Evolutionary conservation across 2,329 filamentous ascomycete species (phyloP), one percentile per base, ranked within the genome.

Genomic region (Diplocarpon rosae): DNA sequence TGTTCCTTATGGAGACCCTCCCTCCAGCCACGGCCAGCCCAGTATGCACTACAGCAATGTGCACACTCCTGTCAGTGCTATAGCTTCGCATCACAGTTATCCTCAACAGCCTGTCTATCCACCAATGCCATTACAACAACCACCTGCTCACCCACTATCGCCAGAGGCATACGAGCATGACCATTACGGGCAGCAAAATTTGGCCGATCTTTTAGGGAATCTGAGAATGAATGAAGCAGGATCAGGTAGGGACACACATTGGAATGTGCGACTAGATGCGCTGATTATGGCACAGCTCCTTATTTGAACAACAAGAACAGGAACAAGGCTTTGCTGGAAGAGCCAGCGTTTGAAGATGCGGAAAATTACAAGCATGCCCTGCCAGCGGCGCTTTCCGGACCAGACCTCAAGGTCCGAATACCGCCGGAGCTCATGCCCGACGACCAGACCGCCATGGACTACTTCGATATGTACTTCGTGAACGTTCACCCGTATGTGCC

Each of bases 401-500:
- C 85, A 7, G 87, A 87, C 39, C 72, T 80, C 16, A 88, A 83
- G 47, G 83, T 95, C 47, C 78, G 87, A 30, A 95, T 96, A 50
- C 92, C 90, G 0, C 85, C 84, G 0, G 88, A 93, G 57, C 74
- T 96, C 58, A 95, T 96, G 88, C 90, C 90, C 1, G 76, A 83
- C 27, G 87, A 95, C 28, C 80, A 86, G 36, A 85, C 85, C 30
- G 81, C 82, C 4, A 68, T 88, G 59, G 76, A 84, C 30, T 94
- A 92, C 60, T 94, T 96, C 61, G 80, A 92, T 32, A 83, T 94
- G 35, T 96, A 87, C 62, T 96, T 96, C 63, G 70, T 73, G 29
- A 81, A 95, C 54, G 84, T 95, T 28, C 92, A 96, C 58, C 89
- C 89, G 0, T 96, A 95, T 56, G 80, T 93, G 1, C 90, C 90